Conservation (phyloP, 139 green algal species). For the Closterium sp. region DNA sequence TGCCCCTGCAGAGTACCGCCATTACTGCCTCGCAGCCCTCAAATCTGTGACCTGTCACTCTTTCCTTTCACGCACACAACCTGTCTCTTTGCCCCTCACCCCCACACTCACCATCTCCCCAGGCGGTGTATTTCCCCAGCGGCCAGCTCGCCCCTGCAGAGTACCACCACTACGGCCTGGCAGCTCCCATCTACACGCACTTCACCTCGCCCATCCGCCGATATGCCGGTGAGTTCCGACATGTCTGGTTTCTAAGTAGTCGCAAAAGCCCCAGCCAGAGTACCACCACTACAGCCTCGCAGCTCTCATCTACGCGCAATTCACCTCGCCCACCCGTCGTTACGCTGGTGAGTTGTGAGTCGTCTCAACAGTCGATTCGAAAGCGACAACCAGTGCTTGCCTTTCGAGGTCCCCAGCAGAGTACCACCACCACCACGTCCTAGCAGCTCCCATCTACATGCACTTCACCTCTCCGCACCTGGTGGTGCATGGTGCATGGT, state of each 20-base stretch:
- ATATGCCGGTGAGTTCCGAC: conserved; percentile 48
- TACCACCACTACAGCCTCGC: conserved; percentile 61
- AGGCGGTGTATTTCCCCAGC: conserved; percentile 57
- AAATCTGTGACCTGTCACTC: too few relatives aligned
- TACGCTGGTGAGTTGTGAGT: conserved; percentile 47
- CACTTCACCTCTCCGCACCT: conserved; percentile 61
- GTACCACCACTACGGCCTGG: conserved; percentile 61
- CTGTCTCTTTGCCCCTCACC: too few relatives aligned
- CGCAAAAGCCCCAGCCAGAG: neutral
- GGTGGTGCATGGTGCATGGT: too few relatives aligned
- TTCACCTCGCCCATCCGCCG: conserved; percentile 65
- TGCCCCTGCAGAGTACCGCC: conserved; percentile 27
- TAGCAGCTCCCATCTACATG: conserved; percentile 59
- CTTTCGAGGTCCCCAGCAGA: conserved; percentile 38
- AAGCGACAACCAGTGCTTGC: too few relatives aligned
- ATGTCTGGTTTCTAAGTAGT: too few relatives aligned
- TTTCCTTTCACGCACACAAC: too few relatives aligned
- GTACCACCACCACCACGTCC: conserved; percentile 57
- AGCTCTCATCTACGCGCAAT: neutral
- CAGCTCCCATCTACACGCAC: conserved; percentile 60
- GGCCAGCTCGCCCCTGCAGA: conserved; percentile 39
- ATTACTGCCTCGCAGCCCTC: conserved; percentile 59
- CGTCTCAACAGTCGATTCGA: too few relatives aligned
- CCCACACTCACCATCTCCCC: neutral
- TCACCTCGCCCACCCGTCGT: conserved; percentile 21